phyloP scores from a whole-genome alignment of 2,329 filamentous ascomycete species.

The Trichoderma atrobrunneum region DNA sequence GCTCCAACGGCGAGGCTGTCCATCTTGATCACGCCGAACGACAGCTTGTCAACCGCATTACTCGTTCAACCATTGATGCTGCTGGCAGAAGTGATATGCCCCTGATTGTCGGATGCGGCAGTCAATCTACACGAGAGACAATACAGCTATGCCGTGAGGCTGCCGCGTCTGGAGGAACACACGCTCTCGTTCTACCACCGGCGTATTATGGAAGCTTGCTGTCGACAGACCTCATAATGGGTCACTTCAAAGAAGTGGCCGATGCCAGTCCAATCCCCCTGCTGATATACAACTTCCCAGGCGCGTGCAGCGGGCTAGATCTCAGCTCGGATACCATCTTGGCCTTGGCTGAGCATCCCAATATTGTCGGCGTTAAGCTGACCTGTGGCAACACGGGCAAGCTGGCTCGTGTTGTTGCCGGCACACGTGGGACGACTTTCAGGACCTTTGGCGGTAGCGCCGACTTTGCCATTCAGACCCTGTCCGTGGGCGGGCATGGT shows the following conservation, averaged over 20 bases:
- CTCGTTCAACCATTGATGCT: conserved; percentile 58
- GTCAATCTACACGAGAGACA: conserved; percentile 65
- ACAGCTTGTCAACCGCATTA: conserved; percentile 58
- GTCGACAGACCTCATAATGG: conserved; percentile 54
- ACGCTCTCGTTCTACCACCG: conserved; percentile 66
- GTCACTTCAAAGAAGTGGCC: conserved; percentile 63
- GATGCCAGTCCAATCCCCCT: conserved; percentile 55
- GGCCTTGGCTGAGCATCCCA: conserved; percentile 49
- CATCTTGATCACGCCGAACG: conserved; percentile 67
- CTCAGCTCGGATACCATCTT: conserved; percentile 57
- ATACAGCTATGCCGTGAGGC: conserved; percentile 65
- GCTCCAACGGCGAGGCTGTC: conserved; percentile 72
- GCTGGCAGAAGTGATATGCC: conserved; percentile 54
- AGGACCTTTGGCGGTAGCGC: conserved; percentile 70
- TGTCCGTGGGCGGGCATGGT: conserved; percentile 68
- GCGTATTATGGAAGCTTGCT: conserved; percentile 64
- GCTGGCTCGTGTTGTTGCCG: conserved; percentile 48
- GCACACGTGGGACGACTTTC: conserved; percentile 46
- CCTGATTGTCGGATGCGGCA: conserved; percentile 67
- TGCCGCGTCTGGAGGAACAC: conserved; percentile 60
- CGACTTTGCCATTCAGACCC: conserved; percentile 69
- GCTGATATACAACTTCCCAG: conserved; percentile 63
- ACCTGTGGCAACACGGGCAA: conserved; percentile 65
- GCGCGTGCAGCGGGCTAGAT: conserved; percentile 55
- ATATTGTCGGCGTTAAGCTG: conserved; percentile 62